Conservation (phyloP, 139 green algal species). For the Chlamydomonas schloesseri region DNA sequence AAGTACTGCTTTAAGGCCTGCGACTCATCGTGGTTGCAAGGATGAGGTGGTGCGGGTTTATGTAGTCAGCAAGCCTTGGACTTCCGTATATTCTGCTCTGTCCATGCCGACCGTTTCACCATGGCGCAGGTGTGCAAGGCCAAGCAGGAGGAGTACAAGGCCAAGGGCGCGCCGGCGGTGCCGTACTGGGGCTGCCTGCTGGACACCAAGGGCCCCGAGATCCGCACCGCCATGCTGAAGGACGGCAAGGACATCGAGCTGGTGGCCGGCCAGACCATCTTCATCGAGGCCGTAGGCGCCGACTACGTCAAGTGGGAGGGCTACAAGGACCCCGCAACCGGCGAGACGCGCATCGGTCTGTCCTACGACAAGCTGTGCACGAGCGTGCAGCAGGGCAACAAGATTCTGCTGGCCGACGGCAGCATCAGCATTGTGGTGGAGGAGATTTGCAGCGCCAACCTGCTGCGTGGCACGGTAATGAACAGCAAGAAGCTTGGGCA, state of each 20-base stretch:
- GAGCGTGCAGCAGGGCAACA: slow-evolving; percentile 61
- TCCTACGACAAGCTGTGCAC: slow-evolving; percentile 74
- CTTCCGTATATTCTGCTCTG: no score
- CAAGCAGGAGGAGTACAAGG: slow-evolving; percentile 35
- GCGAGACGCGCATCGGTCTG: slow-evolving; percentile 70
- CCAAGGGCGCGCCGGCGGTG: background rate
- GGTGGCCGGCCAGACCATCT: slow-evolving; percentile 66
- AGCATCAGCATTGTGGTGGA: slow-evolving; percentile 65
- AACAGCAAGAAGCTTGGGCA: slow-evolving; percentile 68
- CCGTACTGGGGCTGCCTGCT: slow-evolving; percentile 59
- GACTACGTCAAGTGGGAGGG: slow-evolving; percentile 65
- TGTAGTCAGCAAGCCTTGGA: no score
- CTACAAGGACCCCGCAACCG: slow-evolving; percentile 56
- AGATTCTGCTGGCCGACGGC: slow-evolving; percentile 75
- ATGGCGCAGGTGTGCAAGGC: slow-evolving; percentile 46
- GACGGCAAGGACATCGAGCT: slow-evolving; percentile 65
- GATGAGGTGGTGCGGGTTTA: no score
- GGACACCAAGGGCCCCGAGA: slow-evolving; percentile 78
- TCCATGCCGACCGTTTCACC: no score
- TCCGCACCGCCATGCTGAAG: slow-evolving; percentile 72
- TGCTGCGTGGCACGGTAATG: slow-evolving; percentile 57
- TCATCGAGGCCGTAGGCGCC: slow-evolving; percentile 68
- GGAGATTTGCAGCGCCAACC: slow-evolving; percentile 52
- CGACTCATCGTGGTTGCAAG: no score
- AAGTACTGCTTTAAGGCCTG: no score